Percentiles rank a stretch among this genome's conserved stretches.
Evolutionary conservation across 345 rosid genomes (phyloP).

Genomic region (Garcia nutans): DNA sequence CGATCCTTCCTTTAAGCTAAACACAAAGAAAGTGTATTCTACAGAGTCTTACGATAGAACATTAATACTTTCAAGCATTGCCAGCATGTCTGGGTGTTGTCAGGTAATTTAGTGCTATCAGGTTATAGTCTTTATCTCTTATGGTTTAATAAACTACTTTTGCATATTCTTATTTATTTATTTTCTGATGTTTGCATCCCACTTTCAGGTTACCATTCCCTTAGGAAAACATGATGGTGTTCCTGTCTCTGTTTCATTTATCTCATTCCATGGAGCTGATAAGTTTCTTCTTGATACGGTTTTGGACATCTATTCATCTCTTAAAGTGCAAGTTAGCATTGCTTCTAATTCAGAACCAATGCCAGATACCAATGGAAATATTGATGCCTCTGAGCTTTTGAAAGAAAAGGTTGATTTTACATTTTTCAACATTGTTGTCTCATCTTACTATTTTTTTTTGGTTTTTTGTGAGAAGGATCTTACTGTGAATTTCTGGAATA

Average conservation of each 20-base stretch:
- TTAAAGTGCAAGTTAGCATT: conserved; percentile 67
- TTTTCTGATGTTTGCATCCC: conserved; percentile 13
- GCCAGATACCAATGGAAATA: conserved; percentile 47
- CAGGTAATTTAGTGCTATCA: conserved; percentile 47
- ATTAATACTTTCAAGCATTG: conserved; percentile 56
- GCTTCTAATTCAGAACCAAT: conserved; percentile 52
- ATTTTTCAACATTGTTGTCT: not conserved
- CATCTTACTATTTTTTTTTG: not conserved
- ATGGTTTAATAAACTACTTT: not conserved
- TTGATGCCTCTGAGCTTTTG: conserved; percentile 75
- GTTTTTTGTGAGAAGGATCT: not conserved
- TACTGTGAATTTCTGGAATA: not conserved
- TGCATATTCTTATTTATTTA: conserved; percentile 12
- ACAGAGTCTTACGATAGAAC: conserved; percentile 63
- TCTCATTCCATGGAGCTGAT: conserved; percentile 79
- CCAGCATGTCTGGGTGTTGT: conserved; percentile 95
- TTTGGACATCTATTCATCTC: conserved; percentile 68
- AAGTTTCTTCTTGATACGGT: conserved; percentile 88
- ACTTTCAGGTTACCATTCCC: conserved; percentile 71
- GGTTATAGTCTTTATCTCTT: conserved; percentile 20
- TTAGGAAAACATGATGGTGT: conserved; percentile 64
- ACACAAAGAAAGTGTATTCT: conserved; percentile 49
- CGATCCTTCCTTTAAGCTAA: conserved; percentile 64
- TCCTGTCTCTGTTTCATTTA: conserved; percentile 77
- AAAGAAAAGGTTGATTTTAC: conserved; percentile 73